These are phyloP conservation scores for Boletus coccyginus DNA, from an alignment of 768 basidiomycete genomes.

Conservation along the genomic window DNA sequence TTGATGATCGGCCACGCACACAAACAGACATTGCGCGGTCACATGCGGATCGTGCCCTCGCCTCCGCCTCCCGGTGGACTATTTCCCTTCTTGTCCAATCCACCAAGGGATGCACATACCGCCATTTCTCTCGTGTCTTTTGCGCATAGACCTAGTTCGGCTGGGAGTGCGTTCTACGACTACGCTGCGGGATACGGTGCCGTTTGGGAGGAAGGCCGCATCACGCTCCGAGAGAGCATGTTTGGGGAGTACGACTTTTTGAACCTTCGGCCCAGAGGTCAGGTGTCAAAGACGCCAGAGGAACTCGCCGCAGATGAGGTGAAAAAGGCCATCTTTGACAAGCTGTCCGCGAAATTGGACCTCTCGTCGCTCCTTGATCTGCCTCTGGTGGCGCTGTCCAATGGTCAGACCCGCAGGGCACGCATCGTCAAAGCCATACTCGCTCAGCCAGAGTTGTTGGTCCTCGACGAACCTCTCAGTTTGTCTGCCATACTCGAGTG, in stretches of 20 bases:
- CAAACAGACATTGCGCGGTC: conserved; percentile 65
- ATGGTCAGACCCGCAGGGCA: conserved; percentile 88
- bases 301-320: conserved; percentile 26
- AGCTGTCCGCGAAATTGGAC: conserved; percentile 53
- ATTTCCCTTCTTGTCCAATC: conserved; percentile 66
- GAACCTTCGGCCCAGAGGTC: conserved; percentile 26
- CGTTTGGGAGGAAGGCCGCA: conserved; percentile 77
- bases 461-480: conserved; percentile 95
- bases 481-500: conserved; percentile 19
- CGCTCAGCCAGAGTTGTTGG: conserved; percentile 62
- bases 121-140: conserved; percentile 63
- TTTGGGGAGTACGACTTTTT: conserved; percentile 48
- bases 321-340: conserved; percentile 43
- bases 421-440: conserved; percentile 79
- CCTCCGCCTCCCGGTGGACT: conserved; percentile 62
- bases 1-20: neutral
- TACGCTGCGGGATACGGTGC: conserved; percentile 92
- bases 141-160: conserved; percentile 52
- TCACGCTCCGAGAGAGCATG: conserved; percentile 73
- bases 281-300: conserved; percentile 17
- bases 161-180: conserved; percentile 81
- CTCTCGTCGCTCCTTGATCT: conserved; percentile 69
- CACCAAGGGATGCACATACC: conserved; percentile 45
- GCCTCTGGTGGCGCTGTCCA: conserved; percentile 81
- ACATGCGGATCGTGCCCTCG: conserved; percentile 64